phyloP scores from a whole-genome alignment of 495 filamentous ascomycete genomes.

The Penicillium longicatenatum region DNA sequence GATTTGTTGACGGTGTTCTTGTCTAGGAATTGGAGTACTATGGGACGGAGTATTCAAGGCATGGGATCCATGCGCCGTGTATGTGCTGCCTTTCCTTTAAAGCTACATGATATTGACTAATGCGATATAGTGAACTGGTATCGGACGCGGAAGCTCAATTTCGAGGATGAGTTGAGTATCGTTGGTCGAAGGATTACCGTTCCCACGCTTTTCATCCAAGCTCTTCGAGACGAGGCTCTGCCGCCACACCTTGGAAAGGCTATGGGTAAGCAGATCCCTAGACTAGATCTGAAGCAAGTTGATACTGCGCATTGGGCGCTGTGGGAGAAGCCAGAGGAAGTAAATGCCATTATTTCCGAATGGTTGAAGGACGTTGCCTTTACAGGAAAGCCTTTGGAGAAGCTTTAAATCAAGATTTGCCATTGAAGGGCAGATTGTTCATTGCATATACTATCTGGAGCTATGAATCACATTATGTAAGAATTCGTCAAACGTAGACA shows the following conservation, averaged over 20 bases:
- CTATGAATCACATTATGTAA: not conserved
- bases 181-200: conserved; percentile 54
- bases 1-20: not conserved
- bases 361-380: conserved; percentile 51
- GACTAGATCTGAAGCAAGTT: conserved; percentile 59
- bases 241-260: conserved; percentile 63
- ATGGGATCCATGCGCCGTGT: conserved; percentile 75
- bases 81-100: conserved; percentile 30
- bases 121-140: conserved; percentile 73
- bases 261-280: conserved; percentile 67
- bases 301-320: conserved; percentile 71
- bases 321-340: conserved; percentile 62
- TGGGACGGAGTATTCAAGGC: conserved; percentile 63
- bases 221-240: conserved; percentile 66
- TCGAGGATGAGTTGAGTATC: conserved; percentile 67
- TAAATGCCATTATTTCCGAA: conserved; percentile 46
- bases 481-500: not conserved
- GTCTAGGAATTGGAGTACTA: conserved; percentile 74
- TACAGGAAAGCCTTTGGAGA: conserved; percentile 17
- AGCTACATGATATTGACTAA: not conserved
- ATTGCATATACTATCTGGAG: not conserved
- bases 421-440: not conserved
- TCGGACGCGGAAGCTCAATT: conserved; percentile 68
- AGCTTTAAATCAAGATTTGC: conserved; percentile 15
- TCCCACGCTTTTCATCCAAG: conserved; percentile 75